Percentiles rank a stretch among this genome's conserved stretches.
These are phyloP conservation scores for Alternaria ventricosa DNA, from an alignment of 2,329 filamentous ascomycete genomes.

Conservation along the genomic window DNA sequence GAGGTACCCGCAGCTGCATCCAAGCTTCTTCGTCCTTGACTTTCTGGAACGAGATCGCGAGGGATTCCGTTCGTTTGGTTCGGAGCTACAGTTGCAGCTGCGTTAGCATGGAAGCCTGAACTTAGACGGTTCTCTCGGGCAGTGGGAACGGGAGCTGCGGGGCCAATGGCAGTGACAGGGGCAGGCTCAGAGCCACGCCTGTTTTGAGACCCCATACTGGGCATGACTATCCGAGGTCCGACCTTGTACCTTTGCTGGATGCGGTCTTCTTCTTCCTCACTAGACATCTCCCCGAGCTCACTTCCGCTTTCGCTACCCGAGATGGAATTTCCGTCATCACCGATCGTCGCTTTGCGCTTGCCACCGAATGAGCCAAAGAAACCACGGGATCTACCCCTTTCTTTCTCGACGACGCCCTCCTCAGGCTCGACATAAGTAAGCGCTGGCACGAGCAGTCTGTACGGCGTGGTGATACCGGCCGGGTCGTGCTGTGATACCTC, in stretches of 20 bases:
- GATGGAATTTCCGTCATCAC: slow-evolving; percentile 43
- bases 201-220: slow-evolving; percentile 32
- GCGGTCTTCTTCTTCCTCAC: slow-evolving; percentile 42
- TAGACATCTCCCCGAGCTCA: slow-evolving; percentile 32
- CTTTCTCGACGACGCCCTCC: slow-evolving; percentile 20
- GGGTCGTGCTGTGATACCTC: slow-evolving; percentile 88
- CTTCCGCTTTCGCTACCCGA: slow-evolving; percentile 35
- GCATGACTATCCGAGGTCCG: slow-evolving; percentile 42
- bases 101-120: slow-evolving; percentile 37
- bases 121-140: slow-evolving; percentile 23
- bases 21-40: slow-evolving; percentile 22
- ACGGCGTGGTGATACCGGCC: slow-evolving; percentile 84
- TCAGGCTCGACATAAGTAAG: slow-evolving; percentile 58
- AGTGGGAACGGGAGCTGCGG: not conserved
- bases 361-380: slow-evolving; percentile 38
- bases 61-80: slow-evolving; percentile 13
- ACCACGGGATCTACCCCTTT: slow-evolving; percentile 35
- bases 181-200: slow-evolving; percentile 28
- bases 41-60: slow-evolving; percentile 13
- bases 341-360: slow-evolving; percentile 31
- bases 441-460: slow-evolving; percentile 83
- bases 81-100: slow-evolving; percentile 15
- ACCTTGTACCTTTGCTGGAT: slow-evolving; percentile 42
- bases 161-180: not conserved
- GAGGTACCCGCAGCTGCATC: slow-evolving; percentile 22